These are phyloP conservation scores for Venturia effusa DNA, from an alignment of 2,329 filamentous ascomycete species.

Conservation along the genomic window DNA sequence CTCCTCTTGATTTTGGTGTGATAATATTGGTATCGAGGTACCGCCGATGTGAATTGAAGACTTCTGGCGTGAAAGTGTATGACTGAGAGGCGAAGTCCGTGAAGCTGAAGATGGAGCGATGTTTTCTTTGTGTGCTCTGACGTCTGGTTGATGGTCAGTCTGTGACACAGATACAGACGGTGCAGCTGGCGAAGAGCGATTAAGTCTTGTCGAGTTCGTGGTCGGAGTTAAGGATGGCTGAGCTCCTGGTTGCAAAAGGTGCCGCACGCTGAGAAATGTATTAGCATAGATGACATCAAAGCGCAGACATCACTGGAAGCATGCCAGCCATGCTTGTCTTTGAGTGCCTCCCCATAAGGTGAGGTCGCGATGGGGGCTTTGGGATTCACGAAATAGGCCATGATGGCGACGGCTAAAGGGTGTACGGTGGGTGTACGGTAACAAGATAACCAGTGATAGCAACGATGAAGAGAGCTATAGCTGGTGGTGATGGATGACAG, in stretches of 20 bases:
- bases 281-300: neutral
- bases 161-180: neutral
- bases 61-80: neutral
- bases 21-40: neutral
- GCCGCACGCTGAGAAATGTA: neutral
- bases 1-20: neutral
- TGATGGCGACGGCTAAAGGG: neutral
- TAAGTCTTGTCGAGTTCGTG: neutral
- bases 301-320: neutral
- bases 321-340: conserved; percentile 9
- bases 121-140: neutral
- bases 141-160: neutral
- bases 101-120: neutral
- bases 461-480: conserved; percentile 3
- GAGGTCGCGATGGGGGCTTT: conserved; percentile 2
- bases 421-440: neutral
- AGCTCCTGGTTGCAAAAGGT: neutral
- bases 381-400: conserved; percentile 2
- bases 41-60: neutral
- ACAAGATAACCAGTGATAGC: conserved; percentile 1
- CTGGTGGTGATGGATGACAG: neutral
- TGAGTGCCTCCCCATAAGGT: neutral
- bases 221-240: neutral
- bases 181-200: neutral
- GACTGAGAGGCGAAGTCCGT: neutral